A percentile compares a stretch with the other conserved stretches of the same genome.
Evolutionary conservation across 2,329 filamentous ascomycete genomes (phyloP).

Genomic region (Colletotrichum ledebouriae): DNA sequence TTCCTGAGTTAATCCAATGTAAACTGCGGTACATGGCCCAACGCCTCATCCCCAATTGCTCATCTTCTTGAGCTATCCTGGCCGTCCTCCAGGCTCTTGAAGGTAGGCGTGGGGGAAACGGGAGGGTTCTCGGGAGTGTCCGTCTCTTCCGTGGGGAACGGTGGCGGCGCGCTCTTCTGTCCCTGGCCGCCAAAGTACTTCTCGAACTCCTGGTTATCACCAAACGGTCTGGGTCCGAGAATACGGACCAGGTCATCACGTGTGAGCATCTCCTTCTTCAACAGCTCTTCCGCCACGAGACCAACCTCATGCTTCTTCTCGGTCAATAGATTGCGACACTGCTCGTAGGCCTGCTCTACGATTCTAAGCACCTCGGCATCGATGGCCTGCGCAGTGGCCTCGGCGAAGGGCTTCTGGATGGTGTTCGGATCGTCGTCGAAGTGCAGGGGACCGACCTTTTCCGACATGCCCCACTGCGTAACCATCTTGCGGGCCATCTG

Average conservation of each 20-base stretch:
- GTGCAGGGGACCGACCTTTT: conserved; percentile 92
- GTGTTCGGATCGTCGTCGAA: conserved; percentile 88
- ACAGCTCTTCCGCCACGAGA: conserved; percentile 90
- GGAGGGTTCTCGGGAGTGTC: conserved; percentile 54
- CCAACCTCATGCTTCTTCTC: conserved; percentile 92
- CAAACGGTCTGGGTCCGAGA: conserved; percentile 85
- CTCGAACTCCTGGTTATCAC: conserved; percentile 88
- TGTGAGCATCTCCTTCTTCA: conserved; percentile 90
- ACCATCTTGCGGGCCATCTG: conserved; percentile 98
- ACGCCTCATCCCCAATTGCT: not conserved
- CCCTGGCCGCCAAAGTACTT: conserved; percentile 85
- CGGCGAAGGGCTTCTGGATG: conserved; percentile 94
- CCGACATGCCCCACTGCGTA: conserved; percentile 98
- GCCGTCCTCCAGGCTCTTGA: conserved; percentile 32
- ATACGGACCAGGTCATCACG: conserved; percentile 93
- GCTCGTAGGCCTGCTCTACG: conserved; percentile 90
- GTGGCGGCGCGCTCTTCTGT: conserved; percentile 69
- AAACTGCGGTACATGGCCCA: not conserved
- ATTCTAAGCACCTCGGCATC: conserved; percentile 92
- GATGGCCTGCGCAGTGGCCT: conserved; percentile 92
- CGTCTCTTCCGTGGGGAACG: conserved; percentile 62
- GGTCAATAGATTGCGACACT: conserved; percentile 85
- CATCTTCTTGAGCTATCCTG: conserved; percentile 44
- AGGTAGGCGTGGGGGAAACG: conserved; percentile 50
- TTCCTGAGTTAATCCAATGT: too few relatives aligned